A percentile compares a stretch with the other conserved stretches of the same genome.
phyloP scores from a whole-genome alignment of 2,329 filamentous ascomycete species.

The Trichophyton schoenleinii region DNA sequence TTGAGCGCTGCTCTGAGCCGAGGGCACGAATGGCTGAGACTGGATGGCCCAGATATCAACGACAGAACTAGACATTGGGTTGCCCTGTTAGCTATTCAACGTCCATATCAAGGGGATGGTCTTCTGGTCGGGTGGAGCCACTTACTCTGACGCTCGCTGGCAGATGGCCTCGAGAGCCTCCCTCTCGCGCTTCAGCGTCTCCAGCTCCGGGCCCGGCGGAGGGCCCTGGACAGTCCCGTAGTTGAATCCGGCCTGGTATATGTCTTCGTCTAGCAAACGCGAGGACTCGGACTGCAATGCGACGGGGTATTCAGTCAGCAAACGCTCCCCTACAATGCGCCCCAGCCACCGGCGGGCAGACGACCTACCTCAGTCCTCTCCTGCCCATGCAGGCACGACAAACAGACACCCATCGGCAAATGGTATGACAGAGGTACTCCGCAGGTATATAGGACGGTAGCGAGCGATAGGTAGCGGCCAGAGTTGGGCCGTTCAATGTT shows the following conservation, averaged over 20 bases:
- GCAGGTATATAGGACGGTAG: not conserved
- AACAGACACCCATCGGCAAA: slow-evolving; percentile 32
- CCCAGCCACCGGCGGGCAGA: not conserved
- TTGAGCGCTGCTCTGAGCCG: slow-evolving; percentile 20
- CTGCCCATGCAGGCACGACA: slow-evolving; percentile 33
- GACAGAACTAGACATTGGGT: slow-evolving; percentile 23
- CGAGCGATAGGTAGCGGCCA: not conserved
- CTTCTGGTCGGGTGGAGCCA: not conserved
- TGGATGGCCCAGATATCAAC: slow-evolving; percentile 36
- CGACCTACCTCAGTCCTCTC: slow-evolving; percentile 27
- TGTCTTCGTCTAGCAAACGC: slow-evolving; percentile 34
- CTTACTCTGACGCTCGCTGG: slow-evolving; percentile 35
- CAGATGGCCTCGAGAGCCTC: slow-evolving; percentile 37
- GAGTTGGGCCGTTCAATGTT: not conserved
- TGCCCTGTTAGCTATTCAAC: not conserved
- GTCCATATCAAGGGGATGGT: not conserved
- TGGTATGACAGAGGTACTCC: not conserved
- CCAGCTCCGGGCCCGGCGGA: slow-evolving; percentile 29
- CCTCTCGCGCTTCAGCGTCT: slow-evolving; percentile 32
- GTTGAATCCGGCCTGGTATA: slow-evolving; percentile 33
- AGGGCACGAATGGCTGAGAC: slow-evolving; percentile 29
- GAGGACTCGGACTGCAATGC: slow-evolving; percentile 28
- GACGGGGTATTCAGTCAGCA: not conserved
- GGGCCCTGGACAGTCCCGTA: slow-evolving; percentile 31
- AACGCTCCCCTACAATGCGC: slow-evolving; percentile 6